These are phyloP conservation scores for Vanrija humicola DNA, from an alignment of 1,284 basidiomycete genomes.

Conservation along the genomic window DNA sequence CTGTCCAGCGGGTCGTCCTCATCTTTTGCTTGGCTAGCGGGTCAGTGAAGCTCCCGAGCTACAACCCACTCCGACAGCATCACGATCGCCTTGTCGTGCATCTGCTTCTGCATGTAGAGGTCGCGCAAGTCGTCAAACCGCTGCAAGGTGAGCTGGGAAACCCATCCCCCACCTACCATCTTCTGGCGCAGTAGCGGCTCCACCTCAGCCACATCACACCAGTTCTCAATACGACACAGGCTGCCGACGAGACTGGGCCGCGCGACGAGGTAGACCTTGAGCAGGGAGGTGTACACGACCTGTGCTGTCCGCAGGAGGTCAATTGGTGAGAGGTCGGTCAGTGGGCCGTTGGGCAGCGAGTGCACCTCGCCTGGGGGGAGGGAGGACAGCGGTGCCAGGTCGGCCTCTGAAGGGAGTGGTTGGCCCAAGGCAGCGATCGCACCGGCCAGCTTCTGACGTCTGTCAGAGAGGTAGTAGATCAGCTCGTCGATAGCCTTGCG, in stretches of 20 bases:
- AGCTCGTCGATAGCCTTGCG: constrained; percentile 51
- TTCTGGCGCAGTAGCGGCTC: constrained; percentile 78
- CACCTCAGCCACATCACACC: constrained; percentile 95
- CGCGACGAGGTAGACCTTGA: constrained; percentile 85
- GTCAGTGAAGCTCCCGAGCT: background rate
- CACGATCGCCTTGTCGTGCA: constrained; percentile 83
- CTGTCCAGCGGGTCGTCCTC: constrained; percentile 75
- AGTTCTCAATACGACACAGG: constrained; percentile 86
- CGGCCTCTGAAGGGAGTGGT: constrained; percentile 55
- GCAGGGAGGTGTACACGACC: constrained; percentile 90
- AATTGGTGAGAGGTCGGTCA: constrained; percentile 67
- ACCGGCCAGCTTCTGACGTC: constrained; percentile 74
- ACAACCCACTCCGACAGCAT: constrained; percentile 69
- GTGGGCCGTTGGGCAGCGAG: constrained; percentile 64
- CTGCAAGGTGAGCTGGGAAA: constrained; percentile 51
- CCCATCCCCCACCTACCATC: constrained; percentile 57
- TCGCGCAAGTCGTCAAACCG: constrained; percentile 88
- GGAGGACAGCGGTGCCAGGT: constrained; percentile 39
- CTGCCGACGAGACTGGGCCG: constrained; percentile 79
- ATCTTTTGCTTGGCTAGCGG: constrained; percentile 66
- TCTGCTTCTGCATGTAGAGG: constrained; percentile 89
- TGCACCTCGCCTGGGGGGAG: constrained; percentile 62
- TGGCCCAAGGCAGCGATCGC: constrained; percentile 68
- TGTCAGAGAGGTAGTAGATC: constrained; percentile 65
- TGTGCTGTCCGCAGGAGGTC: constrained; percentile 83